Base-by-base conservation (phyloP, 164 flowering plant species). In the Magnolia kwangsiensis region DNA sequence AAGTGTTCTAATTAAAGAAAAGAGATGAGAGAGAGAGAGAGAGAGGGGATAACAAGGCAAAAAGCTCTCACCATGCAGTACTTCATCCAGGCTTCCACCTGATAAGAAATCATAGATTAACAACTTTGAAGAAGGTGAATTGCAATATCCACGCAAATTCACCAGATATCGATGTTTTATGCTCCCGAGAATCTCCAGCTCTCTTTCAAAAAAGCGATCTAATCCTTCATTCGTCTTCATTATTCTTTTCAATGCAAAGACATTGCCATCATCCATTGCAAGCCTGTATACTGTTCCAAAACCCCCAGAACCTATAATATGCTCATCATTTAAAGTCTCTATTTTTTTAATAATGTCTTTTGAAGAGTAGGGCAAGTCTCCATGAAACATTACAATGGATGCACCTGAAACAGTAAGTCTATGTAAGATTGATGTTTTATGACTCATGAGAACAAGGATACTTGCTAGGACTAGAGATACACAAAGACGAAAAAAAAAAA, bases 161-260 rank as follows among this genome's bases (percentile, higher is more conserved):
- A 96, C 99, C 55, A 96, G 83, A 84, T 89, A 89, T 18, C 96
- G 87, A 78, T 96, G 97, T 80, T 96, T 94, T 78, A 91, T 91
- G 88, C 99, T 91, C 78, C 99, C 99, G 81, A 96, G 94, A 80
- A 96, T 94, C 78, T 91, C 99, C 78, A 96, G 98, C 85, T 96
- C 99, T 83, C 99, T 89, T 83, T 96, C 98, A 75, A 96, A 96
- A 78, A 90, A 91, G 0, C 95, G 91, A 85, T 94, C 97, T 75
- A 96, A 86, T n/a, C 95, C 91, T 71, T 90, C 98, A 85, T 93
- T 89, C 67, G 90, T 77, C 83, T 94, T 94, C 50, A 91, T 81
- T 81, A 96, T 96, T 86, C 89, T 89, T 84, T 96, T 96, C 81
- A 96, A 81, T 20, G 99, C 98, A 90, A 96, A 96, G 31, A 89